phyloP scores from a whole-genome alignment of 495 filamentous ascomycete genomes.

The Lasiosphaeria hispida region DNA sequence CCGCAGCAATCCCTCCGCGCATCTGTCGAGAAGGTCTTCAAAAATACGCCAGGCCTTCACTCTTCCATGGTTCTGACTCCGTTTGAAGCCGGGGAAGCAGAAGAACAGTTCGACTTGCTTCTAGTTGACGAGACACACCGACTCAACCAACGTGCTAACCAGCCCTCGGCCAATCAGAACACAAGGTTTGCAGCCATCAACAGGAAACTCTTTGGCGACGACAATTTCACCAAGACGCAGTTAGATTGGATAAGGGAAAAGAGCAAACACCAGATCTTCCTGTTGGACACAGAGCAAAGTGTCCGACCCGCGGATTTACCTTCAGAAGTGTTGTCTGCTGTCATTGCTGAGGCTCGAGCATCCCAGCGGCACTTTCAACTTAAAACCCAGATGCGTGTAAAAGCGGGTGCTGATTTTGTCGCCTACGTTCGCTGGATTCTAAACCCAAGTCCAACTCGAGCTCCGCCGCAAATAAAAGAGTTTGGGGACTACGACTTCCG shows the following conservation, averaged over 20 bases:
- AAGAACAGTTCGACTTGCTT: background rate
- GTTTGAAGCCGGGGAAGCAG: background rate
- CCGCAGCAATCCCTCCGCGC: background rate
- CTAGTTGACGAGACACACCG: constrained; percentile 1
- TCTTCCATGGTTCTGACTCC: background rate
- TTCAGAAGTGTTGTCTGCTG: background rate
- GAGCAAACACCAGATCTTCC: background rate
- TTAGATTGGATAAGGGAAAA: background rate
- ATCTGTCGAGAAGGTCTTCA: background rate
- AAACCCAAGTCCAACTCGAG: background rate
- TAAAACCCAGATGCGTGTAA: constrained; percentile 1
- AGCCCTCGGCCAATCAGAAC: background rate
- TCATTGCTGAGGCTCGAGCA: background rate
- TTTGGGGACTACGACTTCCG: constrained; percentile 5
- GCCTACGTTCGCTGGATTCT: constrained; percentile 3
- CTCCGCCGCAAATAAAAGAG: background rate
- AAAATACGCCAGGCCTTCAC: background rate
- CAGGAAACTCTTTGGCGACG: background rate
- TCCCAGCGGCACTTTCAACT: background rate
- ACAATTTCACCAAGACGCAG: background rate
- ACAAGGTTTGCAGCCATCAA: background rate
- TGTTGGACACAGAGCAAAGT: constrained; percentile 1
- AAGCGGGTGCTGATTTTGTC: background rate
- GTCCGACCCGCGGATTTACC: constrained; percentile 2
- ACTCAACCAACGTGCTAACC: constrained; percentile 3